Conservation (phyloP, 306 rosid species). For the Cicer arietinum region DNA sequence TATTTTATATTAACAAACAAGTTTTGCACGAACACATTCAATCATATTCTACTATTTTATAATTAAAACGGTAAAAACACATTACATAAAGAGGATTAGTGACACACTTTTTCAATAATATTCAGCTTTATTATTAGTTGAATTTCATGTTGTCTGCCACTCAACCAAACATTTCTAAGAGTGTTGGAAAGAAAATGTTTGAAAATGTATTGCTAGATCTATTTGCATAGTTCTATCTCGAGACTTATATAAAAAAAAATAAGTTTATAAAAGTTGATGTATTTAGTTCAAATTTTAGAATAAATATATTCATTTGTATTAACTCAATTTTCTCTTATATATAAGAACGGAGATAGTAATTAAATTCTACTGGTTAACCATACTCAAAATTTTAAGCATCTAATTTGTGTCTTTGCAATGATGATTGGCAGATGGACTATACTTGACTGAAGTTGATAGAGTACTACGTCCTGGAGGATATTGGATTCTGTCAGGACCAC, state of each 20-base stretch:
- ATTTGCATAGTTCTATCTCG: too few species aligned
- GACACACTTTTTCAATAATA: background rate
- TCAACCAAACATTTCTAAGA: too few species aligned
- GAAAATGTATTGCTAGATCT: too few species aligned
- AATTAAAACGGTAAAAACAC: background rate
- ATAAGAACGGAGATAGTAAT: too few species aligned
- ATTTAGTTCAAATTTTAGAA: too few species aligned
- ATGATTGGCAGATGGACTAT: constrained; percentile 68
- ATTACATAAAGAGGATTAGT: background rate
- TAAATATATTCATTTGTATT: too few species aligned
- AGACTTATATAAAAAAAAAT: too few species aligned
- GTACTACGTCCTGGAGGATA: constrained; percentile 95
- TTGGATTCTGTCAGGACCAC: constrained; percentile 97
- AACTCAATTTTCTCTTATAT: too few species aligned
- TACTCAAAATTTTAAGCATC: background rate
- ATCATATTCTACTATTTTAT: background rate
- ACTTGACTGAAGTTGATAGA: constrained; percentile 84
- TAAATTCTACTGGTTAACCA: background rate
- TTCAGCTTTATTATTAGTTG: background rate
- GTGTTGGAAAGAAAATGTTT: too few species aligned
- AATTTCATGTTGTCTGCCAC: background rate
- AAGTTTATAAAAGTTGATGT: too few species aligned
- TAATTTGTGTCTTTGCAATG: background rate
- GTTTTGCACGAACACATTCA: background rate
- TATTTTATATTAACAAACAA: background rate